Conservation (phyloP, 1,284 basidiomycete genomes). For the Inonotus obliquus region DNA sequence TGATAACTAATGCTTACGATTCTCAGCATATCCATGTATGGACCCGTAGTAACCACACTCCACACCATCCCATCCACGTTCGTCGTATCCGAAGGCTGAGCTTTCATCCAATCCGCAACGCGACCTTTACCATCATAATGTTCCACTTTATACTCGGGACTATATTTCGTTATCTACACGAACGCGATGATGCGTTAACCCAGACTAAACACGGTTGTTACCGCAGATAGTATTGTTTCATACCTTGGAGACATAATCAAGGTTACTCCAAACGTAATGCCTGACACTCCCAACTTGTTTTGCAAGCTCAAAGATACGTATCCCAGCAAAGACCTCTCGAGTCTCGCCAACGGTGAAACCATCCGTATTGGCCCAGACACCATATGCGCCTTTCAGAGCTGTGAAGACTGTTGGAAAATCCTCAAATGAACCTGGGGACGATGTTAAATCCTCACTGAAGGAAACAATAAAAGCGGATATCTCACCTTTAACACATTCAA, state of each 20-base stretch:
- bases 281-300: constrained; percentile 34
- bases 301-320: constrained; percentile 45
- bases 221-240: not conserved
- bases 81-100: constrained; percentile 36
- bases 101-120: constrained; percentile 38
- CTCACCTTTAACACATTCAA: constrained; percentile 41
- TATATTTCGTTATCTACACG: constrained; percentile 23
- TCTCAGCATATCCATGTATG: constrained; percentile 43
- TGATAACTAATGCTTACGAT: too few relatives aligned
- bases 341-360: constrained; percentile 43
- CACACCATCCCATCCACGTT: constrained; percentile 36
- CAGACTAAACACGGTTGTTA: not conserved
- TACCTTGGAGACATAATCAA: constrained; percentile 43
- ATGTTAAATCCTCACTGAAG: constrained; percentile 6
- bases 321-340: constrained; percentile 38
- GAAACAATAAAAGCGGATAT: constrained; percentile 7
- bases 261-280: constrained; percentile 45
- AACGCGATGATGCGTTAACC: not conserved
- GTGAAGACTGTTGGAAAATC: constrained; percentile 30
- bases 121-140: constrained; percentile 43
- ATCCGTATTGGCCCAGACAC: constrained; percentile 43
- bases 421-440: constrained; percentile 30
- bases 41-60: constrained; percentile 38
- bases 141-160: constrained; percentile 29
- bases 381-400: constrained; percentile 40